Evolutionary conservation across 2,329 filamentous ascomycete genomes (phyloP), one percentile per base, ranked within the genome.

Genomic region (Keithomyces neogunnii): DNA sequence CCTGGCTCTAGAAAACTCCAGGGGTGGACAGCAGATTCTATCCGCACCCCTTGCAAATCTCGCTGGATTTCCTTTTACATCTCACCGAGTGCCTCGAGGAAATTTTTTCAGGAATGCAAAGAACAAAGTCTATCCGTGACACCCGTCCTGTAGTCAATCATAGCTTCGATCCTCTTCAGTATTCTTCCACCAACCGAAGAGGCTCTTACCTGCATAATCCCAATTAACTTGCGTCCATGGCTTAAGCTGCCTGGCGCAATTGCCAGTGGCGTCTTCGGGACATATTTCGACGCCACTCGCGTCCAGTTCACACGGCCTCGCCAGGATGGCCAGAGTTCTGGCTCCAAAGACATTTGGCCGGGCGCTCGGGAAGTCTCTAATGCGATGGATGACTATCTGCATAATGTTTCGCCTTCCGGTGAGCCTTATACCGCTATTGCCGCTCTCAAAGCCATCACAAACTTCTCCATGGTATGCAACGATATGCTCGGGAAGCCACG

Each of bases 1-100:
- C 59, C 74, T 26, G 45, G 65, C 4, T 62, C 60, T 36, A 55
- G 61, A 13, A 45, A 69, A 3, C 65, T 70, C 45, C 63, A 60
- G 19, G 60, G 62, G 13, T 73, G 70, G 70, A 64, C 66, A 5
- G 70, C 67, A 7, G 59, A n/a, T 63, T 57, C 35, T 65, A 75
- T 49, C 60, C 63, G 5, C 54, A 53, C 3, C 45, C 66, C 11
- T 4, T 56, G 53, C 50, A 54, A 46, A 11, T 52, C 57, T 1
- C 51, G 49, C 11, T 58, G 50, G 49, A 9, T 31, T 2, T 58
- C 57, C 11, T 48, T 58, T 9, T 50, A 43, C 47, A 8, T 57
- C n/a, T 45, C 55, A 10, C 52, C 55, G 5, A 11, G 11, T 3
- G 26, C 10, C 3, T 51, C 53, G 3, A 13, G 48, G 28, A 5